A percentile compares a stretch with the other conserved stretches of the same genome.
These are phyloP conservation scores for Vitis cinerea DNA, from an alignment of 164 flowering plant species.

Conservation along the genomic window DNA sequence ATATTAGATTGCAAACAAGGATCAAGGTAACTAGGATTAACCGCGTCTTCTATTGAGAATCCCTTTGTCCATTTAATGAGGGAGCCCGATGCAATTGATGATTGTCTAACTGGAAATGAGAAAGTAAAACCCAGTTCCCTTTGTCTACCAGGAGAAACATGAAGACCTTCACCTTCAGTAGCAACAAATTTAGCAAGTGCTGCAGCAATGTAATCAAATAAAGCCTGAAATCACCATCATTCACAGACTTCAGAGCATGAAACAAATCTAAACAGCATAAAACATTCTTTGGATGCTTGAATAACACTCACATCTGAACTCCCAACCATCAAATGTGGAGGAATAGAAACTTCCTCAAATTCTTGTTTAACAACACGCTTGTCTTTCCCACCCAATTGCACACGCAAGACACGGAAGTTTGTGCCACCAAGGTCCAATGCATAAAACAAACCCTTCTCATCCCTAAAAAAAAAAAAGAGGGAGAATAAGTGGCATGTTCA, in stretches of 20 bases:
- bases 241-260: background rate
- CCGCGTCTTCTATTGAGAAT: constrained; percentile 81
- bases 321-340: constrained; percentile 84
- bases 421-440: constrained; percentile 98
- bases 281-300: background rate
- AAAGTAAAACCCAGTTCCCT: constrained; percentile 97
- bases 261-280: background rate
- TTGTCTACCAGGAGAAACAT: constrained; percentile 59
- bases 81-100: constrained; percentile 72
- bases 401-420: constrained; percentile 92
- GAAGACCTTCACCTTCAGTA: constrained; percentile 65
- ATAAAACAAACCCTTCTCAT: constrained; percentile 86
- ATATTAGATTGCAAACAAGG: background rate
- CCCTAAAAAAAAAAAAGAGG: constrained; percentile 34
- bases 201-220: constrained; percentile 80
- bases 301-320: constrained; percentile 62
- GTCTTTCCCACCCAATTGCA: constrained; percentile 76
- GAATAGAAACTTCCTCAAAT: constrained; percentile 85
- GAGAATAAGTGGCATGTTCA: background rate
- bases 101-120: constrained; percentile 90
- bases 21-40: constrained; percentile 27
- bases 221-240: constrained; percentile 52
- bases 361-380: constrained; percentile 63
- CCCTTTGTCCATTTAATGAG: constrained; percentile 96
- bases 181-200: constrained; percentile 83